Conservation (phyloP, 805 yeast species). For the Schizosaccharomyces osmophilus region DNA sequence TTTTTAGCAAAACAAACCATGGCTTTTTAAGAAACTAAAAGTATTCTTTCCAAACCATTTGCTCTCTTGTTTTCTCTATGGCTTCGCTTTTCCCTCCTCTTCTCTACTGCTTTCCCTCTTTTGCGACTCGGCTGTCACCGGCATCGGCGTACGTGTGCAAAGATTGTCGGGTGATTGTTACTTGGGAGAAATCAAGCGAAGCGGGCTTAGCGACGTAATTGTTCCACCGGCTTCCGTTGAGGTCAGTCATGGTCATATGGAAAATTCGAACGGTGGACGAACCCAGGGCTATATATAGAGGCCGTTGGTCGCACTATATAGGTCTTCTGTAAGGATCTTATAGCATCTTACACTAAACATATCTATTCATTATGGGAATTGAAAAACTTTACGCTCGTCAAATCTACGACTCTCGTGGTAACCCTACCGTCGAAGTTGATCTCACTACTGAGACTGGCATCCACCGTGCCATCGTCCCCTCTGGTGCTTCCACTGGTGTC, state of each 20-base stretch:
- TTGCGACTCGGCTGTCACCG: too few species aligned
- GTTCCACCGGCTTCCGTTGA: background rate
- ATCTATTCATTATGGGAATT: conserved; percentile 36
- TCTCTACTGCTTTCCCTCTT: too few species aligned
- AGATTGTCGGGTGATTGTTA: too few species aligned
- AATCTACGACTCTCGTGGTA: conserved; percentile 90
- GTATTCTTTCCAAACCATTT: too few species aligned
- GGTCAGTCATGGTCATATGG: background rate
- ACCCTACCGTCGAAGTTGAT: conserved; percentile 99
- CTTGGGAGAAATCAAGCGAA: too few species aligned
- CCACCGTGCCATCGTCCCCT: conserved; percentile 95
- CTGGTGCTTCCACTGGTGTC: conserved; percentile 98
- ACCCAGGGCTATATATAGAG: background rate
- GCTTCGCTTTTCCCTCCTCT: too few species aligned
- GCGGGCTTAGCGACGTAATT: background rate
- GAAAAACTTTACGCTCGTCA: conserved; percentile 77
- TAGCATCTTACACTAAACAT: background rate
- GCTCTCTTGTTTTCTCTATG: too few species aligned
- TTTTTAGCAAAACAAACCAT: too few species aligned
- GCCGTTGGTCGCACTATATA: background rate
- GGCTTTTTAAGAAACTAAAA: too few species aligned
- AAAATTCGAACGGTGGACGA: background rate
- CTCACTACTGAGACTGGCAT: conserved; percentile 73
- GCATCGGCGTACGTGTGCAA: too few species aligned
- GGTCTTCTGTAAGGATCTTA: background rate